Base-by-base conservation (phyloP, 2,329 filamentous ascomycete genomes). In the Rhinocladiella similis region DNA sequence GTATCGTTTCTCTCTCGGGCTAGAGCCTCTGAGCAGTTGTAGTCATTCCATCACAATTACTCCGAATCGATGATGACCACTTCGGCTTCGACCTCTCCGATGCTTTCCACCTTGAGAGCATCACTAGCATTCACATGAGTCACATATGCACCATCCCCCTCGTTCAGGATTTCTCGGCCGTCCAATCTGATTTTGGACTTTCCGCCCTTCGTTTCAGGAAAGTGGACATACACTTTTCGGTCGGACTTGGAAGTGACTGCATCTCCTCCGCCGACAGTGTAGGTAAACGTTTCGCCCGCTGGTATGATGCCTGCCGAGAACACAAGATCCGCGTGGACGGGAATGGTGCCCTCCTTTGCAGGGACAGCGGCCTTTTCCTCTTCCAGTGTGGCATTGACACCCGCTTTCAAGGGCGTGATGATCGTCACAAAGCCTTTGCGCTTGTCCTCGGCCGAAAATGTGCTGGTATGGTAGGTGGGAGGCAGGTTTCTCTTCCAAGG, bases 81-180 rank as follows among this genome's bases (percentile, higher is more conserved):
- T 73, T 90, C 87, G 0, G 86, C 86, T 63, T 89, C 86, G 0
- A 69, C 85, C 54, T 85, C 83, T 1, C 87, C 87, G 35, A 89
- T 77, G 66, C 83, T 89, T 72, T 90, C 85, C 33, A 90, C 78
- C 1, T 72, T 73, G 36, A 90, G 72, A 65, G 80, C 81, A 69
- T 90, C 87, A 0, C 86, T 87, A 9, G 80, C 82, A 65, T 81
- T 82, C 10, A 90, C 80, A 13, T 73, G 73, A 5, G 86, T 84
- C 5, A 95, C 75, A 72, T 90, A 94, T 1, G 88, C 89, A 14
- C 90, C 90, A 72, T 96, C 91, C 0, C 91, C 91, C 73, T 95
- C 91, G 1, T 75, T 77, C 16, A 95, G 70, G 14, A 88, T 75
- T 43, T 89, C 85, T 54, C 85, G 75, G 1, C 84, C 84, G 67